phyloP scores from a whole-genome alignment of 148 eudicot species.

The Dysphania ambrosioides region DNA sequence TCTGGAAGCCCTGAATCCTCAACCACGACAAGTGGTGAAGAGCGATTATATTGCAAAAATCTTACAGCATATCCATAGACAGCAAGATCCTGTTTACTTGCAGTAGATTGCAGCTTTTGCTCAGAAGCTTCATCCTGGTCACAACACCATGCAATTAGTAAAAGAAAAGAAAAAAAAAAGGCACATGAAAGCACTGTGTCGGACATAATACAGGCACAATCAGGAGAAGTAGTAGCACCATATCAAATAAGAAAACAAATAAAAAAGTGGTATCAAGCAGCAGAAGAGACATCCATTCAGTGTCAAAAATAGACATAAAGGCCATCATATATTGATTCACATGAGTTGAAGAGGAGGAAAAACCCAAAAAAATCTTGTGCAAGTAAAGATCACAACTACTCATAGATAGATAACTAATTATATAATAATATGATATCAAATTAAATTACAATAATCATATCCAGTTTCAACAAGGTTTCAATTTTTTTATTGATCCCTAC shows the following conservation, averaged over 20 bases:
- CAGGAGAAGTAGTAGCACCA: neutral
- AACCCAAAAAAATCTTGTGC: neutral
- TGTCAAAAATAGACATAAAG: neutral
- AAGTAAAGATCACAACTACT: too few species aligned
- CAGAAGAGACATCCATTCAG: neutral
- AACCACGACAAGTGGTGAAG: conserved; percentile 31
- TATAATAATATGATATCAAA: neutral
- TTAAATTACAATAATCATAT: neutral
- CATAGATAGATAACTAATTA: neutral
- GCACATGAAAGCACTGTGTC: neutral
- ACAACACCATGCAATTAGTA: conserved; percentile 13
- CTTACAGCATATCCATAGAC: conserved; percentile 66
- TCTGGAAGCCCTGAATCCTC: conserved; percentile 51
- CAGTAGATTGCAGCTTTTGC: conserved; percentile 37
- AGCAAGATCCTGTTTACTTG: conserved; percentile 32
- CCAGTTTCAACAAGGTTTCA: conserved; percentile 4
- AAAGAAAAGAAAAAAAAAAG: neutral
- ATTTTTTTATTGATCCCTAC: too few species aligned
- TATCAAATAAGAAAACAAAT: neutral
- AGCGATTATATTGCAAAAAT: conserved; percentile 55
- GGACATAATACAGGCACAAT: neutral
- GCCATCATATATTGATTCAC: neutral
- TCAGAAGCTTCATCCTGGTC: conserved; percentile 42
- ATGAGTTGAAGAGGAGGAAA: too few species aligned
- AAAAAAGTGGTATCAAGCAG: conserved; percentile 7